phyloP scores from a whole-genome alignment of 1,284 basidiomycete species.

The Rhodotorula sp. region DNA sequence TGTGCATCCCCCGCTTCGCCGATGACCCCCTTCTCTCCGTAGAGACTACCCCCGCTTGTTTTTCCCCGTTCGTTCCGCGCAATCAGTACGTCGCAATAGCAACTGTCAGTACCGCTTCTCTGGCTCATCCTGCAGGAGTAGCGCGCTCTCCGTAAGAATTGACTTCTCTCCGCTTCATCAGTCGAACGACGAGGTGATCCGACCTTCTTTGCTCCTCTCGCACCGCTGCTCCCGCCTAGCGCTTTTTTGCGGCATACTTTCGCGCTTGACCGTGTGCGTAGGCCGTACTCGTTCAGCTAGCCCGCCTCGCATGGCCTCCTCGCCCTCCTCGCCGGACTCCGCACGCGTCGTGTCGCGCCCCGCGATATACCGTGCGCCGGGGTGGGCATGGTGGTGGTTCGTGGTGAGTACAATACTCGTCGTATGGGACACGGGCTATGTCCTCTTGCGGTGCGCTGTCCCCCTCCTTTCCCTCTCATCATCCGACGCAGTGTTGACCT shows the following conservation, averaged over 20 bases:
- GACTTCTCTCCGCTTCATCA: neutral
- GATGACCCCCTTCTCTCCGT: too few relatives aligned
- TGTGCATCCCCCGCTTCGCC: neutral
- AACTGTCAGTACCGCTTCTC: neutral
- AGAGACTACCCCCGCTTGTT: neutral
- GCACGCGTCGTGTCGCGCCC: too few relatives aligned
- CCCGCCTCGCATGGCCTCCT: neutral
- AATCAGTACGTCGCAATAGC: neutral
- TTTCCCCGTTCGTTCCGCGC: neutral
- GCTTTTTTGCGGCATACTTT: neutral
- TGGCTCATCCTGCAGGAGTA: neutral
- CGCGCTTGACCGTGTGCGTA: too few relatives aligned
- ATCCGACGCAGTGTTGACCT: too few relatives aligned
- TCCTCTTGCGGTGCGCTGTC: constrained; percentile 3
- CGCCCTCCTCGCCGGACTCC: neutral
- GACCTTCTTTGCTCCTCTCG: neutral
- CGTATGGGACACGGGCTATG: constrained; percentile 47
- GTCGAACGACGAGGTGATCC: neutral
- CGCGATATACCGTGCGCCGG: neutral
- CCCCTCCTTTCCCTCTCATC: constrained; percentile 28
- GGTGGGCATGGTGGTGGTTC: constrained; percentile 60
- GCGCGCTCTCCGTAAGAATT: too few relatives aligned
- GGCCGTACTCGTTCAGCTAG: neutral
- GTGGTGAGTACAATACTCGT: constrained; percentile 60
- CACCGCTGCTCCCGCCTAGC: neutral